phyloP scores from a whole-genome alignment of 2,329 filamentous ascomycete species.

The Phaeomoniella chlamydospora region DNA sequence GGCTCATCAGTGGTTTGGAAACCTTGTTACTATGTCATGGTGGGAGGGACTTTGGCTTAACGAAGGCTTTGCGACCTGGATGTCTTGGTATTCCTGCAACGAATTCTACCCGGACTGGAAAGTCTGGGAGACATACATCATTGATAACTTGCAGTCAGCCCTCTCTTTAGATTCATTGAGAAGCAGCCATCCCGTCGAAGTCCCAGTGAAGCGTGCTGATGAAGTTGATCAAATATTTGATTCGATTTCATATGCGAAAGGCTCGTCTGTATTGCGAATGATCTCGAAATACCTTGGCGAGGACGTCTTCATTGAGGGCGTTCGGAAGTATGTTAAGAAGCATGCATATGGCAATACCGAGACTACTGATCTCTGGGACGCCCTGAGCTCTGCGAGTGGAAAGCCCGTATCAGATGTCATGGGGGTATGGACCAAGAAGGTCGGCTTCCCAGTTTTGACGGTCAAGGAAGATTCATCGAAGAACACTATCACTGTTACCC shows the following conservation, averaged over 20 bases:
- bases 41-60: conserved; percentile 96
- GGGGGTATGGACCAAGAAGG: conserved; percentile 93
- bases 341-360: conserved; percentile 93
- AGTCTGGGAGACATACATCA: conserved; percentile 91
- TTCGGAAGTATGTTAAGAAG: conserved; percentile 82
- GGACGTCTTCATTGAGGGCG: conserved; percentile 81
- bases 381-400: conserved; percentile 74
- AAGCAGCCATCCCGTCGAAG: conserved; percentile 92
- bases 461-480: conserved; percentile 62
- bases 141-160: conserved; percentile 79
- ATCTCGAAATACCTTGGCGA: conserved; percentile 91
- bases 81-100: conserved; percentile 91
- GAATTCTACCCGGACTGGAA: conserved; percentile 96
- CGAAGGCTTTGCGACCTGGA: conserved; percentile 78
- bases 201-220: conserved; percentile 85
- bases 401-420: conserved; percentile 84
- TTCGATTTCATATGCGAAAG: conserved; percentile 93
- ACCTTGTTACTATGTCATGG: conserved; percentile 94
- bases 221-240: conserved; percentile 99
- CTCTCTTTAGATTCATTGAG: conserved; percentile 77
- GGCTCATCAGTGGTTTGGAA: conserved; percentile 95
- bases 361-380: conserved; percentile 81
- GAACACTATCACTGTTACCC: conserved; percentile 70
- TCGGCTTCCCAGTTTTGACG: conserved; percentile 81
- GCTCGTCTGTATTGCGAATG: conserved; percentile 91